Evolutionary conservation across 2,329 filamentous ascomycete species (phyloP), one percentile per base, ranked within the genome.

Genomic region (Cladobotryum protrusum): DNA sequence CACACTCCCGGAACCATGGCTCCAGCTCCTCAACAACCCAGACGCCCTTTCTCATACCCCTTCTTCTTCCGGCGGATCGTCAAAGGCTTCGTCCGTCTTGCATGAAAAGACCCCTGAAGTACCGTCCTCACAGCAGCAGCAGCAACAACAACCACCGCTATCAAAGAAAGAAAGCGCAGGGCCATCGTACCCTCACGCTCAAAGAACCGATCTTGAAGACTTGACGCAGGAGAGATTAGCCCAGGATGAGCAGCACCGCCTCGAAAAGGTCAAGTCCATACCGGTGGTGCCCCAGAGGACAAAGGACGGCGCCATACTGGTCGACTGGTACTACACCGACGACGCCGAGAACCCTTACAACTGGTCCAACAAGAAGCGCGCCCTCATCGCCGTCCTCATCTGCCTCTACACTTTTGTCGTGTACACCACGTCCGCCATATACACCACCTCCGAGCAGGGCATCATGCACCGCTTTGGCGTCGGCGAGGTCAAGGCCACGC

Each of bases 341-440:
- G 79, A 82, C 54, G 61, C 67, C 4, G 76, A 69, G 3, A 79
- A 82, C 58, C 78, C 79, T 2, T 73, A 78, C 54, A 80, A 81
- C 60, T 81, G 77, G 77, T 66, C 68, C 15, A 63, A 67, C 51
- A 45, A 56, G 17, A 75, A 73, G 59, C 71, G 74, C 7, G 50
- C 61, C 13, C 60, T 68, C 52, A 61, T 79, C 39, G 61, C 69
- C 3, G 13, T 70, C 39, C 57, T 78, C 46, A 78, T 77, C 52
- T 76, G 74, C 51, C 55, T 80, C 4, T 83, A 78, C 69, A 85
- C 81, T 1, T 78, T 83, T 53, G 75, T 79, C 19, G 79, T 83
- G 50, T 82, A 81, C 64, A 70, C 70, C 4, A 66, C 67, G 1
- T 72, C 68, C 0, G 66, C 73, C 47, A 76, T 77, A 54, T 77